phyloP scores from a whole-genome alignment of 768 basidiomycete genomes.

The Boletus vinaceobasis region DNA sequence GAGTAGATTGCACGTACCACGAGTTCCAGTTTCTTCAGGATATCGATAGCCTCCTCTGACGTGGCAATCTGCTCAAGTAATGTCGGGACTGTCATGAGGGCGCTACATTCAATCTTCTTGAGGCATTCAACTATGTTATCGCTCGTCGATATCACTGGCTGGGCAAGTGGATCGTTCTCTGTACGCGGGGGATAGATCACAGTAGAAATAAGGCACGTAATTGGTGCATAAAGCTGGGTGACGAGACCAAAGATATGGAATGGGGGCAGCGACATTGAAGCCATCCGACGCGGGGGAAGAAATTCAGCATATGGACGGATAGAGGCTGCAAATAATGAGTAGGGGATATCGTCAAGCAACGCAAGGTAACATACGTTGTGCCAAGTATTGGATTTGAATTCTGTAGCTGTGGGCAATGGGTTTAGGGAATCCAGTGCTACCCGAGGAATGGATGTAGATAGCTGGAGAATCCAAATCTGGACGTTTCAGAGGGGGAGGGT shows the following conservation, averaged over 20 bases:
- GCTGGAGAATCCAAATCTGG: slow-evolving; percentile 35
- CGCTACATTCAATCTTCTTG: slow-evolving; percentile 25
- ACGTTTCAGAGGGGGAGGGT: slow-evolving; percentile 6
- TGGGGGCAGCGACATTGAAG: slow-evolving; percentile 24
- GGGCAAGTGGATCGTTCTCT: slow-evolving; percentile 12
- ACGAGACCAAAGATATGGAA: slow-evolving; percentile 25
- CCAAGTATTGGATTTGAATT: slow-evolving; percentile 33
- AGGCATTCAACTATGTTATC: slow-evolving; percentile 39
- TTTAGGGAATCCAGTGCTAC: slow-evolving; percentile 51
- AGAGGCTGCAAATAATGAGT: slow-evolving; percentile 2
- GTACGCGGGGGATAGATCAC: slow-evolving; percentile 30
- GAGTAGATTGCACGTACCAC: slow-evolving; percentile 25
- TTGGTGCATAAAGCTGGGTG: slow-evolving; percentile 15
- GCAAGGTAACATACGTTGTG: slow-evolving; percentile 29
- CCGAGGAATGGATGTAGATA: slow-evolving; percentile 48
- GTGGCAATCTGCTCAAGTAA: slow-evolving; percentile 38
- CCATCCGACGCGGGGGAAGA: slow-evolving; percentile 17
- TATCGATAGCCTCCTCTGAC: slow-evolving; percentile 21
- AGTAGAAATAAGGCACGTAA: slow-evolving; percentile 13
- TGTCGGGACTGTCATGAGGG: slow-evolving; percentile 36
- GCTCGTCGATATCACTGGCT: slow-evolving; percentile 38
- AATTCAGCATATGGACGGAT: not conserved
- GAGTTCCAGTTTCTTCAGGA: slow-evolving; percentile 23
- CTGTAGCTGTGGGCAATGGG: slow-evolving; percentile 38
- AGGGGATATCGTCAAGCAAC: not conserved